Conservation (phyloP, 2,329 filamentous ascomycete genomes). For the Stagonosporopsis cucurbitacearum region DNA sequence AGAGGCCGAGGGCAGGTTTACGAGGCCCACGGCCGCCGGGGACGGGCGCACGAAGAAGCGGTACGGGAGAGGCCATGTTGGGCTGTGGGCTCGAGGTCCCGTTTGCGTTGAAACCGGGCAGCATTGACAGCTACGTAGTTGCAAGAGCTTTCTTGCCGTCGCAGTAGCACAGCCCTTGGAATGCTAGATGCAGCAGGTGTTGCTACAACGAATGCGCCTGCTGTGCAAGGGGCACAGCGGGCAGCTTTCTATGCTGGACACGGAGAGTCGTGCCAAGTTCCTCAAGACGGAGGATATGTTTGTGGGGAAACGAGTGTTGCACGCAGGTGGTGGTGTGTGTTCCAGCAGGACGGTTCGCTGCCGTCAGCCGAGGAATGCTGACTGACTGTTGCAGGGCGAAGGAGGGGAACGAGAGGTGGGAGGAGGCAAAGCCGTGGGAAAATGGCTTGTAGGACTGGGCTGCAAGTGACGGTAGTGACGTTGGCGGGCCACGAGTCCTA, state of each 20-base stretch:
- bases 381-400: slow-evolving; percentile 25
- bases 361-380: slow-evolving; percentile 41
- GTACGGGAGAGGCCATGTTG: slow-evolving; percentile 77
- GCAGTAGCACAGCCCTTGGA: neutral
- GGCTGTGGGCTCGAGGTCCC: slow-evolving; percentile 32
- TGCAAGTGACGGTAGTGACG: slow-evolving; percentile 43
- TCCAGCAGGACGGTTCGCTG: slow-evolving; percentile 38
- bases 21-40: slow-evolving; percentile 69
- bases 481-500: slow-evolving; percentile 35
- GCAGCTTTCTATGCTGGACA: slow-evolving; percentile 10
- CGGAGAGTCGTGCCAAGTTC: slow-evolving; percentile 12
- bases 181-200: slow-evolving; percentile 6
- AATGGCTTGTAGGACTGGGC: slow-evolving; percentile 21
- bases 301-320: slow-evolving; percentile 28
- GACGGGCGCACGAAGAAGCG: slow-evolving; percentile 82
- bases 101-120: slow-evolving; percentile 31
- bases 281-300: slow-evolving; percentile 23
- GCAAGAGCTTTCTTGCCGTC: neutral
- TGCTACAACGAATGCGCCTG: slow-evolving; percentile 2
- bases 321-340: slow-evolving; percentile 31
- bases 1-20: slow-evolving; percentile 80
- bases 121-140: slow-evolving; percentile 31
- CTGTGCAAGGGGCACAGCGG: slow-evolving; percentile 18
- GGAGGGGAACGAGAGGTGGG: slow-evolving; percentile 1
- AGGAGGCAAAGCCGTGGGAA: slow-evolving; percentile 8